These are phyloP conservation scores for Ophiostoma ips DNA, from an alignment of 2,329 filamentous ascomycete genomes.

Conservation along the genomic window DNA sequence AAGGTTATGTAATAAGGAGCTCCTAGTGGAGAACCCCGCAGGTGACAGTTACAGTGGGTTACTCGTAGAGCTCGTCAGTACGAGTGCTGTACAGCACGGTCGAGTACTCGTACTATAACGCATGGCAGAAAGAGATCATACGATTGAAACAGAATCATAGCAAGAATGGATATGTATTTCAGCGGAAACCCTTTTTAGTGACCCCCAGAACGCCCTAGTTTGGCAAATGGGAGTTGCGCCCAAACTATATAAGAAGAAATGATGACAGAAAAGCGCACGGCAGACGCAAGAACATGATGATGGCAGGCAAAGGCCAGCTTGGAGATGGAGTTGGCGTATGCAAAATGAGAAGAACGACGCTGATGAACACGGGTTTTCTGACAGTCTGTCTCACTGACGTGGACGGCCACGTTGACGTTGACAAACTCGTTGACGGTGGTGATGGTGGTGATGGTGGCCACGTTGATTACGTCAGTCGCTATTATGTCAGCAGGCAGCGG, in stretches of 20 bases:
- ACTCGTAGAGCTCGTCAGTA: no score
- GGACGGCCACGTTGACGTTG: no score
- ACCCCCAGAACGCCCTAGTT: not conserved
- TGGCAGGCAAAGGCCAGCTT: not conserved
- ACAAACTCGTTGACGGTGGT: no score
- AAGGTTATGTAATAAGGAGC: no score
- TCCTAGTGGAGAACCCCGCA: not conserved
- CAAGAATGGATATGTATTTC: not conserved
- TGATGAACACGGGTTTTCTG: no score
- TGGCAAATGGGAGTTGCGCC: not conserved
- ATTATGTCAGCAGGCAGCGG: no score
- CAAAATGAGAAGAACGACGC: no score
- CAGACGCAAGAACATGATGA: not conserved
- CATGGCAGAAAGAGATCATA: not conserved
- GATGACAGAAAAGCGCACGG: not conserved
- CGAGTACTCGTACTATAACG: not conserved
- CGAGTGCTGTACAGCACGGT: no score
- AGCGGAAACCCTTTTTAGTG: not conserved
- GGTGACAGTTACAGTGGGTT: not conserved
- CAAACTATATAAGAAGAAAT: not conserved
- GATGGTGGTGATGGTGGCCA: no score
- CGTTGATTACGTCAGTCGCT: no score
- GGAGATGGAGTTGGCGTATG: no score
- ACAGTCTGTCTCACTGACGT: no score
- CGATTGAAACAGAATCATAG: not conserved